phyloP scores from a whole-genome alignment of 345 rosid species.

The Xanthoceras sorbifolium region DNA sequence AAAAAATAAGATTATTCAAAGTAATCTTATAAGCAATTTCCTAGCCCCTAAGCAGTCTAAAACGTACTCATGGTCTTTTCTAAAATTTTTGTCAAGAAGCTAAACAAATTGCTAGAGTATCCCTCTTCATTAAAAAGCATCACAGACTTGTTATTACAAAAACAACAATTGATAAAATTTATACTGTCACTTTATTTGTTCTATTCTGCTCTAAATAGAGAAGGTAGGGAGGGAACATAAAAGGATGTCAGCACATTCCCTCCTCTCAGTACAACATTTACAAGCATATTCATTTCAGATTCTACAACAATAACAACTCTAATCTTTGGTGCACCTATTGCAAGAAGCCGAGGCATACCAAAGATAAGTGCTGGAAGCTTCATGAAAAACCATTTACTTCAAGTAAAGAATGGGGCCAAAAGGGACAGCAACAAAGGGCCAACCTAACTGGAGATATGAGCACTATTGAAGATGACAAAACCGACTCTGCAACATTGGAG shows the following conservation, averaged over 20 bases:
- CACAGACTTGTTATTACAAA: neutral
- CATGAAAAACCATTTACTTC: too few species aligned
- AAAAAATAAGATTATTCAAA: neutral
- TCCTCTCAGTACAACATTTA: neutral
- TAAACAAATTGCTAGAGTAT: neutral
- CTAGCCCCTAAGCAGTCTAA: neutral
- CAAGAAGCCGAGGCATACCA: too few species aligned
- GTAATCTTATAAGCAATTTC: neutral
- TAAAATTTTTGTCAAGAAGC: neutral
- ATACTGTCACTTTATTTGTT: neutral
- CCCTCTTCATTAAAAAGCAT: neutral
- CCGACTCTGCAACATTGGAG: too few species aligned
- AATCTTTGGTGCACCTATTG: too few species aligned
- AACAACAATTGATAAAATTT: neutral
- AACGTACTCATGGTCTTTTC: too few species aligned
- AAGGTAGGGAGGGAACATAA: neutral
- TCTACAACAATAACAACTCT: too few species aligned
- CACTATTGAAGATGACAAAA: too few species aligned
- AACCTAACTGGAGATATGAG: too few species aligned
- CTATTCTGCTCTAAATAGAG: neutral
- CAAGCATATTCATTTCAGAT: neutral
- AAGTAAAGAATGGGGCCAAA: too few species aligned
- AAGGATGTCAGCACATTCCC: neutral
- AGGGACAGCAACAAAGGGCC: too few species aligned
- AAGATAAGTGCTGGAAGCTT: too few species aligned